Evolutionary conservation across 1,284 basidiomycete genomes (phyloP).

Genomic region (Trichosporon sp.): DNA sequence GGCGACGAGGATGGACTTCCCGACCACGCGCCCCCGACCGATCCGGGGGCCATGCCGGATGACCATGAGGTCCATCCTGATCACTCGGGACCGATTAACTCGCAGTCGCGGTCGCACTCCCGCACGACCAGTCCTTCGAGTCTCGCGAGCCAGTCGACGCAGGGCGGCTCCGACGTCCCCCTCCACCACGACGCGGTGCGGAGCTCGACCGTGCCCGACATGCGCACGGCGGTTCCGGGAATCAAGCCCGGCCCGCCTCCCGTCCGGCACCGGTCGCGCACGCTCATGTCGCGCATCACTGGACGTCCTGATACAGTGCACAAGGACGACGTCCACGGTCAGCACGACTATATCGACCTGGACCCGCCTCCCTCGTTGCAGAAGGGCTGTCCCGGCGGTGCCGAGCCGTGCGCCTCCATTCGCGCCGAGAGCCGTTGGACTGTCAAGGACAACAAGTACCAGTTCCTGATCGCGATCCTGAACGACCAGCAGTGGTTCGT

Average conservation of each 20-base stretch:
- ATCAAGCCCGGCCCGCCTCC: background rate
- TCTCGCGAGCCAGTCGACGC: background rate
- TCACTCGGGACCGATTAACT: background rate
- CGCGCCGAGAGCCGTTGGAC: background rate
- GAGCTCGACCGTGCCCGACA: background rate
- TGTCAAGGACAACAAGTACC: slow-evolving; percentile 28
- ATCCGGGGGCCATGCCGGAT: background rate
- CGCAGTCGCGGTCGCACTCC: too few species aligned
- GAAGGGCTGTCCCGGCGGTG: background rate
- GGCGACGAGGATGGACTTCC: slow-evolving; percentile 3
- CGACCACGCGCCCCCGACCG: background rate
- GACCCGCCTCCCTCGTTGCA: slow-evolving; percentile 18
- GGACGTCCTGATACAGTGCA: background rate
- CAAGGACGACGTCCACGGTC: background rate
- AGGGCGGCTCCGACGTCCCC: background rate
- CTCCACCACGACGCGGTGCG: background rate
- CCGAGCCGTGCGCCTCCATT: too few species aligned
- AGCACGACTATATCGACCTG: slow-evolving; percentile 24
- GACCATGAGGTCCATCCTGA: background rate
- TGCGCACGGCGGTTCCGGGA: background rate
- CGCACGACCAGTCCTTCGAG: background rate
- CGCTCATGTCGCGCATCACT: slow-evolving; percentile 6
- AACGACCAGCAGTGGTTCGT: slow-evolving; percentile 51
- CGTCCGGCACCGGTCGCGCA: slow-evolving; percentile 8
- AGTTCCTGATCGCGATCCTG: slow-evolving; percentile 51